phyloP scores from a whole-genome alignment of 768 basidiomycete genomes.

The Bullera alba region DNA sequence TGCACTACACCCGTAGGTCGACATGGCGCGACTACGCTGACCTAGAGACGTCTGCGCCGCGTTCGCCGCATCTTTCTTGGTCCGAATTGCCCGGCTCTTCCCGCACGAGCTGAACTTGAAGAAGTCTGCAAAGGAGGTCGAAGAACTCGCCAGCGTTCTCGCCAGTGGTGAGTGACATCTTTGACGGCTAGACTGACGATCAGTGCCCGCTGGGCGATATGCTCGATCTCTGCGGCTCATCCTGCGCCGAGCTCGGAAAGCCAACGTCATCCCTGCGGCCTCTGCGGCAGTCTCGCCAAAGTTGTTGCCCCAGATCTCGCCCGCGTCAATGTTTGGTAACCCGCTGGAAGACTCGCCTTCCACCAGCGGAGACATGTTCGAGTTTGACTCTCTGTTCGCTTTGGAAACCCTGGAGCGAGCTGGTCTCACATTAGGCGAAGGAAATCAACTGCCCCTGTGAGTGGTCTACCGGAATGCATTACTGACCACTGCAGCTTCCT shows the following conservation, averaged over 20 bases:
- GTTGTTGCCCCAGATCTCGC: constrained; percentile 18
- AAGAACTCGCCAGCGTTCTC: constrained; percentile 67
- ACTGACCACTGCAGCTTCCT: constrained; percentile 29
- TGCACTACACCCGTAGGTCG: constrained; percentile 45
- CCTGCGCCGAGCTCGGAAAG: constrained; percentile 55
- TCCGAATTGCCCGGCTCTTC: constrained; percentile 79
- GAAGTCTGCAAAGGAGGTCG: constrained; percentile 68
- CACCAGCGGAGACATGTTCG: constrained; percentile 32
- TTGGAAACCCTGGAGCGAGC: constrained; percentile 40
- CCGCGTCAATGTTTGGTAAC: background rate
- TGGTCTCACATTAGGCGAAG: constrained; percentile 33
- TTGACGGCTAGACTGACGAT: background rate
- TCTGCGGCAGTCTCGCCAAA: constrained; percentile 37
- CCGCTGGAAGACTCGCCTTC: constrained; percentile 37
- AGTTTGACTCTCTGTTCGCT: constrained; percentile 42
- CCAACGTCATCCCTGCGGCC: constrained; percentile 46
- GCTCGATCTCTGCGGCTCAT: constrained; percentile 83
- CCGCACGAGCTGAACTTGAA: constrained; percentile 73
- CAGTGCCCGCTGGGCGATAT: constrained; percentile 89
- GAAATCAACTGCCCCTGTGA: constrained; percentile 41
- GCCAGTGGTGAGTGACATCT: constrained; percentile 59
- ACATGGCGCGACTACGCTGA: constrained; percentile 44
- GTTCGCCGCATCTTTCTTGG: constrained; percentile 81
- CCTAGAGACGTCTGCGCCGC: constrained; percentile 81
- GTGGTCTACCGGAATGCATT: constrained; percentile 3